Base-by-base conservation (phyloP, 768 basidiomycete genomes). In the Boletus eberwhitei region DNA sequence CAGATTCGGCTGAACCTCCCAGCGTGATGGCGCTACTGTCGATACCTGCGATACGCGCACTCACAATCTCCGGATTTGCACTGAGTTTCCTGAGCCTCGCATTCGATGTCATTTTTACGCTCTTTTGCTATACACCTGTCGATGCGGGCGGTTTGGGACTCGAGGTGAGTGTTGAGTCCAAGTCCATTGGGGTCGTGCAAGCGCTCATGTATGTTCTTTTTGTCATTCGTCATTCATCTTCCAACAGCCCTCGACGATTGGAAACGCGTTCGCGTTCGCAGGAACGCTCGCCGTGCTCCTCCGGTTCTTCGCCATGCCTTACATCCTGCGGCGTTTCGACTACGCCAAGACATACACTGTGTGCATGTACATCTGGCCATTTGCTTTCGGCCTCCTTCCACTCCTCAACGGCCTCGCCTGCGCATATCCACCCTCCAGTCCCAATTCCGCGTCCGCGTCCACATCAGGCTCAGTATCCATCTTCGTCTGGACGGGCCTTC, bases 121-220 rank as follows among this genome's bases (percentile, higher is more conserved):
- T 87, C n/a, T 84, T 83, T 61, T 84, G 81, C 55, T 88, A 84
- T 62, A 80, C 86, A 4, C 74, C 82, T 16, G 64, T 87, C 16
- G 54, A 72, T 35, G 61, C 73, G 0, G 86, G 86, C 6, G 86
- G 86, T 5, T 71, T 87, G 8, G 73, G 74, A 5, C 80, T 85
- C 53, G 73, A 78, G 29, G 85, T 85, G 21, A 53, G 60, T 19
- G 5, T 49, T 59, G 59, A 77, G 59, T 44, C 45, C 32, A 34
- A 2, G 14, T 26, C 40, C 14, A 48, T 36, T 11, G 39, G 48
- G 8, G 11, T 14, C 7, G 17, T 8, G 6, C n/a, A 29, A 17
- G 21, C 14, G 1, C 9, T 22, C n/a, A 11, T 1, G 6, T 5
- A n/a, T 38, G 5, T 32, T 14, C n/a, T 8, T 17, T 11, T 24